Evolutionary conservation across 768 basidiomycete genomes (phyloP), one percentile per base, ranked within the genome.

Genomic region (Naganishia vaughanmartiniae): DNA sequence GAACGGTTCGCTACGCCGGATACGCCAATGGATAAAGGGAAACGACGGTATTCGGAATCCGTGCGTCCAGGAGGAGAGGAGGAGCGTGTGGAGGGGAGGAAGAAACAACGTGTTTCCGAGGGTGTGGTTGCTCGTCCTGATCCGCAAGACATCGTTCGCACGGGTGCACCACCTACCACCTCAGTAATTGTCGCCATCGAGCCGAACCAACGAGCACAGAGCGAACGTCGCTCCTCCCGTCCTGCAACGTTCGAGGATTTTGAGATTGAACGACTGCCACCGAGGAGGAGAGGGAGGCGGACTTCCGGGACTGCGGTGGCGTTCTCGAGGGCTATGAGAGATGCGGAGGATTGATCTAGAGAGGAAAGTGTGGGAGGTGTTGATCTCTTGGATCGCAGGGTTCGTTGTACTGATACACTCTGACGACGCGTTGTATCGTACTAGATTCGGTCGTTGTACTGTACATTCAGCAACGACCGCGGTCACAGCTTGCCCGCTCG

Each of bases 201-300:
- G 34, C 2, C 56, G 3, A 36, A 36, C 54, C 14, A 24, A 55
- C 54, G 24, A 56, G 30, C 28, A 36, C 57, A 15, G 12, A 30
- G 12, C 57, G 57, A n/a, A 58, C 34, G 39, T 17, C 42, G 42
- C 42, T 42, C 14, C 42, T 42, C 42, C 42, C 42, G 42, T 21
- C 60, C 60, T 2, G 60, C 42, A 21, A 39, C 60, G 19, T 63
- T 63, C 60, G 60, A 63, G 12, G 60, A 63, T 26, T 63, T n/a
- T 34, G 24, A 39, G 24, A 26, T 63, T 19, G 24, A 63, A 30
- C 60, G 60, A 24, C 19, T 58, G 31, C 57, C 57, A 9, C 11
- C 57, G 21, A 17, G 4, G 31, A 36, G 19, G 19, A 31, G n/a
- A 21, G 34, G 39, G 15, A 33, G 33, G 14, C 60, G 60, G 39